Base-by-base conservation (phyloP, 208 protist genomes). In the Naegleria fowleri region DNA sequence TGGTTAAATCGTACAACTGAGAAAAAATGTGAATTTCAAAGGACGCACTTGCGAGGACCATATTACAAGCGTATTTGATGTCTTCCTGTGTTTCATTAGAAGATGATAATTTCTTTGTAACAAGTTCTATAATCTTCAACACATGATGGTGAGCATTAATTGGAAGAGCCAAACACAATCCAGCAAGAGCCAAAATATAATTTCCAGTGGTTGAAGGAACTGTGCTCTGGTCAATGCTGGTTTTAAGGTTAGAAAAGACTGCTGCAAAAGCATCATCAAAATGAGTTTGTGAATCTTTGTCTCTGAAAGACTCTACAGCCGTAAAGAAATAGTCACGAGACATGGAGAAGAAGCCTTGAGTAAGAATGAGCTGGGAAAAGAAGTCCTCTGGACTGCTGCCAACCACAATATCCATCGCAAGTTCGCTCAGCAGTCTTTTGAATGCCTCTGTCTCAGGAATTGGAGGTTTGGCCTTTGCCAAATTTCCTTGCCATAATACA, bases 401-500 rank as follows among this genome's bases (percentile, higher is more conserved):
- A 86, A 51, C 25, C 29, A 33, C 19, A 51, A 86, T 51, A 51
- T 86, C 83, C 11, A 36, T 33, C 15, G 33, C 16, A 16, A 86
- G 16, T 6, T 86, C 83, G n/a, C 25, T 48, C 15, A 86, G 48
- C 3, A 86, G 5, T 51, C 39, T 5, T 48, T 51, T 51, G 33
- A 40, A 86, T 51, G 36, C 15, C 5, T 86, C 39, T 33, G 40
- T 15, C 16, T 79, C 67, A 15, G 67, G 67, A 13, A 79, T 79
- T 79, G 67, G 67, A 36, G 67, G 7, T 33, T 79, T 79, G 0
- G n/a, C 67, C 29, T 79, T 79, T 7, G 67, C 29, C 9, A 79
- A 79, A 79, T 79, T 79, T 36, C 67, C 67, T 79, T 79, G 67
- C 67, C 67, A 79, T 79, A 79, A 79, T 0, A 79, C 67, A 79